Percentiles rank a stretch among this genome's conserved stretches.
These are phyloP conservation scores for Lepidium sativum DNA, from an alignment of 345 rosid genomes.

Conservation along the genomic window DNA sequence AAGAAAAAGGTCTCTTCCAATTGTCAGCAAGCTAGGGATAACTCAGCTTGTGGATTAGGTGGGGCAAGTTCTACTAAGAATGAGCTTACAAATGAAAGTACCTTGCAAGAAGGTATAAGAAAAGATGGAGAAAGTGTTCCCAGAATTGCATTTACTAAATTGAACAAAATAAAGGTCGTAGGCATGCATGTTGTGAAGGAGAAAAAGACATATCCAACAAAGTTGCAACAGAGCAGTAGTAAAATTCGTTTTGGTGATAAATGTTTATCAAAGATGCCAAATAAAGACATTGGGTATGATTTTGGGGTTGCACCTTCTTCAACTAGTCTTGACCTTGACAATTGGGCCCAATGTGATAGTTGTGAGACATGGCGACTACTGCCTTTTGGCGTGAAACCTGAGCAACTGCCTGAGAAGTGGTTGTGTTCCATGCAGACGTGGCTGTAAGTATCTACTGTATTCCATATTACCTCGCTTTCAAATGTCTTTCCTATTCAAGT, in stretches of 20 bases:
- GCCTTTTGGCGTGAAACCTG: conserved; percentile 38
- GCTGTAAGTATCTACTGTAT: conserved; percentile 54
- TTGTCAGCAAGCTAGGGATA: conserved; percentile 23
- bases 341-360: conserved; percentile 58
- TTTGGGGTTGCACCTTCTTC: conserved; percentile 28
- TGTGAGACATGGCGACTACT: conserved; percentile 72
- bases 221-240: conserved; percentile 27
- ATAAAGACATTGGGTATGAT: conserved; percentile 25
- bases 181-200: conserved; percentile 20
- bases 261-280: conserved; percentile 11
- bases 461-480: neutral
- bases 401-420: conserved; percentile 67
- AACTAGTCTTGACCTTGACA: conserved; percentile 28
- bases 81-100: conserved; percentile 23
- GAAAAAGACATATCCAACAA: conserved; percentile 15
- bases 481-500: neutral
- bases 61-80: conserved; percentile 18
- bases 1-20: conserved; percentile 29
- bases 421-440: conserved; percentile 65
- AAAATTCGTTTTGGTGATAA: conserved; percentile 25
- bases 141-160: conserved; percentile 16
- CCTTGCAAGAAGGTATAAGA: conserved; percentile 30
- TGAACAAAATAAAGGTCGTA: conserved; percentile 21
- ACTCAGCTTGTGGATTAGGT: conserved; percentile 24
- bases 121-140: conserved; percentile 17